Conservation (phyloP, 176 grass and related monocot genomes). For the Triticum urartu region DNA sequence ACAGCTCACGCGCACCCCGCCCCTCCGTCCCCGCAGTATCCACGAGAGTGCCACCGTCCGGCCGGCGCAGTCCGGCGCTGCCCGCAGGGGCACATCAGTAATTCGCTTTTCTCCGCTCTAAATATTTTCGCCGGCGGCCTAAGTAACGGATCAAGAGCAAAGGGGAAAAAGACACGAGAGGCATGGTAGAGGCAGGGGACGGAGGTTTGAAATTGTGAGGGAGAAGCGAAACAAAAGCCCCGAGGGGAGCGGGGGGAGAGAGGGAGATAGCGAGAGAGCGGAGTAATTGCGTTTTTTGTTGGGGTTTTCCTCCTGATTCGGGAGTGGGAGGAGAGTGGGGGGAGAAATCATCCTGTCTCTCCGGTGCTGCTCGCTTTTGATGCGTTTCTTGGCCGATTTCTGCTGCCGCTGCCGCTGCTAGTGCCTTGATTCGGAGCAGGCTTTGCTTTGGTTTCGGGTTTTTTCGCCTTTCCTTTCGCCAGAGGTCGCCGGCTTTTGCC, state of each 20-base stretch:
- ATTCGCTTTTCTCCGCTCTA: constrained; percentile 18
- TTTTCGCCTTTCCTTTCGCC: constrained; percentile 44
- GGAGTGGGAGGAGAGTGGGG: constrained; percentile 11
- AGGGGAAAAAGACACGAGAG: constrained; percentile 26
- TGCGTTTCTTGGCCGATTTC: constrained; percentile 45
- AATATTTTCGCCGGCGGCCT: constrained; percentile 32
- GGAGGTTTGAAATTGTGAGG: constrained; percentile 55
- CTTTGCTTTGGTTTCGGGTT: constrained; percentile 37
- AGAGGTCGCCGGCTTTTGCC: constrained; percentile 69
- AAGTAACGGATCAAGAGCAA: constrained; percentile 44
- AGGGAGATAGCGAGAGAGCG: neutral
- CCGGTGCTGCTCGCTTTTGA: constrained; percentile 8
- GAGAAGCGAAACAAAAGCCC: constrained; percentile 25
- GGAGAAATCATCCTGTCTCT: constrained; percentile 27
- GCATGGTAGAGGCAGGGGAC: constrained; percentile 2
- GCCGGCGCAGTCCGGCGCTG: neutral
- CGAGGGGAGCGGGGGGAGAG: neutral
- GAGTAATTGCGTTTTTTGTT: neutral
- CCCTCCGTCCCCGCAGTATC: neutral
- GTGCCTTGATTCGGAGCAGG: constrained; percentile 50
- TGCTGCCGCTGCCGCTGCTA: constrained; percentile 9
- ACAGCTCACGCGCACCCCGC: neutral
- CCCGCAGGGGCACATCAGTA: neutral
- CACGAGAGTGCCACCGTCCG: constrained; percentile 15
- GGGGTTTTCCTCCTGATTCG: constrained; percentile 29